A percentile compares a stretch with the other conserved stretches of the same genome.
These are phyloP conservation scores for Stagonosporopsis cucurbitacearum DNA, from an alignment of 2,329 filamentous ascomycete species.

Conservation along the genomic window DNA sequence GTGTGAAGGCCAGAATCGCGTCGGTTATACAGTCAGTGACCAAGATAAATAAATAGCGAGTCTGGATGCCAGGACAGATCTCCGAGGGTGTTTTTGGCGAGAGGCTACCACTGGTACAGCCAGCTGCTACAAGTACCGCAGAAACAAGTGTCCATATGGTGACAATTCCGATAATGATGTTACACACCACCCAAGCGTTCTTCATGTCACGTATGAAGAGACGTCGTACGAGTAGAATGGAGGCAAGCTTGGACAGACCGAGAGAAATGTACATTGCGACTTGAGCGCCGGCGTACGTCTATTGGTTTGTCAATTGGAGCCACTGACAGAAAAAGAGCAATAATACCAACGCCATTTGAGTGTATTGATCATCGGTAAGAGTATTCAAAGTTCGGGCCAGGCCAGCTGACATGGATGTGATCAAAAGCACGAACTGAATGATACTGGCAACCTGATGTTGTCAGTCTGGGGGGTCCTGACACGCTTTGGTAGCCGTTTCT, in stretches of 20 bases:
- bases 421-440: slow-evolving; percentile 29
- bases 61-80: slow-evolving; percentile 24
- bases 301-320: neutral
- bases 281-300: slow-evolving; percentile 29
- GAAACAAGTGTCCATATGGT: slow-evolving; percentile 31
- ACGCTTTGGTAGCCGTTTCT: neutral
- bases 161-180: slow-evolving; percentile 23
- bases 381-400: slow-evolving; percentile 30
- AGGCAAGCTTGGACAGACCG: slow-evolving; percentile 36
- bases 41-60: slow-evolving; percentile 27
- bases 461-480: neutral
- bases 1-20: slow-evolving; percentile 28
- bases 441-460: slow-evolving; percentile 16
- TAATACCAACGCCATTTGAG: slow-evolving; percentile 29
- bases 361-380: slow-evolving; percentile 25
- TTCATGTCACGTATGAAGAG: slow-evolving; percentile 39
- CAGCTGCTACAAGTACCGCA: slow-evolving; percentile 27
- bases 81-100: slow-evolving; percentile 21
- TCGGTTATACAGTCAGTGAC: slow-evolving; percentile 35
- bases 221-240: slow-evolving; percentile 36
- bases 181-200: slow-evolving; percentile 31
- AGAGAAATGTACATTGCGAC: slow-evolving; percentile 33
- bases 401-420: slow-evolving; percentile 30
- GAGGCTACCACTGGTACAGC: slow-evolving; percentile 28
- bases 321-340: neutral